Conservation (phyloP, 345 rosid species). For the Mallotus nudiflorus region DNA sequence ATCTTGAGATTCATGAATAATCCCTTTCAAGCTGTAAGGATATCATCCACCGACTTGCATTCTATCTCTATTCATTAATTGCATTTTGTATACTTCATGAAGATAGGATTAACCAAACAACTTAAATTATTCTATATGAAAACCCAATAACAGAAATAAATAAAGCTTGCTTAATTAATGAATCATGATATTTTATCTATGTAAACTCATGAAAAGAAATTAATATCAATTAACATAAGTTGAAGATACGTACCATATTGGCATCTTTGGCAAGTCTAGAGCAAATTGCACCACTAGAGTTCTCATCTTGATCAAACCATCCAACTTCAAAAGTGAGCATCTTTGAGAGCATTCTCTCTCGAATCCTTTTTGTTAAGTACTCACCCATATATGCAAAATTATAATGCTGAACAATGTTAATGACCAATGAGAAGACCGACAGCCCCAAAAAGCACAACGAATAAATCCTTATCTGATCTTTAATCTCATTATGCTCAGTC, state of each 20-base stretch:
- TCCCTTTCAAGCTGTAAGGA: too few relatives aligned
- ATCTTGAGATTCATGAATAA: too few relatives aligned
- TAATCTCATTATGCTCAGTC: constrained; percentile 28
- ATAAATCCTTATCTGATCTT: constrained; percentile 33
- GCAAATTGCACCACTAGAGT: constrained; percentile 39
- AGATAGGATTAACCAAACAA: too few relatives aligned
- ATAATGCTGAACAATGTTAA: constrained; percentile 35
- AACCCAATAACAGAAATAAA: too few relatives aligned
- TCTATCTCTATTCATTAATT: too few relatives aligned
- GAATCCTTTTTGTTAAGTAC: constrained; percentile 34
- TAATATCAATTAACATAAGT: too few relatives aligned
- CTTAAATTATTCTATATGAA: too few relatives aligned
- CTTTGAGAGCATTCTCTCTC: constrained; percentile 38
- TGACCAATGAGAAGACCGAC: constrained; percentile 23
- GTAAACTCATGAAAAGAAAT: too few relatives aligned
- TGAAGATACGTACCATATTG: constrained; percentile 26
- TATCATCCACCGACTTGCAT: too few relatives aligned
- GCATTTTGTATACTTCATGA: too few relatives aligned
- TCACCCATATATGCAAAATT: constrained; percentile 42
- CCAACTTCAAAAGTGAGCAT: constrained; percentile 41
- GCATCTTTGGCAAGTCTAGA: constrained; percentile 39
- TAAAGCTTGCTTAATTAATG: too few relatives aligned
- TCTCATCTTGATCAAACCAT: constrained; percentile 44
- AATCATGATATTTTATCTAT: too few relatives aligned
- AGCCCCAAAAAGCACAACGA: constrained; percentile 35